These are phyloP conservation scores for Saccharum officinarum DNA, from an alignment of 176 grass and related monocot species.

Conservation along the genomic window DNA sequence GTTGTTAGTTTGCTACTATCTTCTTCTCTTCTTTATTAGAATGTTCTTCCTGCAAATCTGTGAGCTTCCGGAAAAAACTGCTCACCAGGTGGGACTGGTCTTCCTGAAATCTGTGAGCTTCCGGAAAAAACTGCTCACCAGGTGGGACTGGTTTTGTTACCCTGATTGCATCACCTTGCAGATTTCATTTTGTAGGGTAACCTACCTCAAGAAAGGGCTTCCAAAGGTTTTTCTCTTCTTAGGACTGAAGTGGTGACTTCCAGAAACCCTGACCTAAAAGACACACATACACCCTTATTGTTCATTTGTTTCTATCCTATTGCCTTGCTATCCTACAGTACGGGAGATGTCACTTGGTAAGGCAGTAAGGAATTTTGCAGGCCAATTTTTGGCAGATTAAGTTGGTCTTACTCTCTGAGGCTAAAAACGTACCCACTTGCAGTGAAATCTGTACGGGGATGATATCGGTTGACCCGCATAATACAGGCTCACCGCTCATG, in stretches of 20 bases:
- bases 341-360: constrained; percentile 10
- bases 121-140: constrained; percentile 14
- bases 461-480: constrained; percentile 15
- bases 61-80: constrained; percentile 23
- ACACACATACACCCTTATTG: background rate
- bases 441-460: background rate
- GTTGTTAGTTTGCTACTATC: background rate
- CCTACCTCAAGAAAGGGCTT: constrained; percentile 33
- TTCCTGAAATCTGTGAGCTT: constrained; percentile 25
- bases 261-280: constrained; percentile 18
- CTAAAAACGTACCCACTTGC: constrained; percentile 10
- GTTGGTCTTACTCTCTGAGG: constrained; percentile 6
- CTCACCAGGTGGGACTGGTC: too few relatives aligned
- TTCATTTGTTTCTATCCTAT: background rate
- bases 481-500: background rate
- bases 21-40: background rate
- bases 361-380: background rate
- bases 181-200: constrained; percentile 20
- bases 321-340: background rate
- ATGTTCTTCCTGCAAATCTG: constrained; percentile 27
- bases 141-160: constrained; percentile 11
- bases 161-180: constrained; percentile 21
- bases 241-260: background rate
- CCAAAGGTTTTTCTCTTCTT: too few relatives aligned
- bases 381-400: constrained; percentile 10